Base-by-base conservation (phyloP, 495 filamentous ascomycete species). In the Penicillium taxi region DNA sequence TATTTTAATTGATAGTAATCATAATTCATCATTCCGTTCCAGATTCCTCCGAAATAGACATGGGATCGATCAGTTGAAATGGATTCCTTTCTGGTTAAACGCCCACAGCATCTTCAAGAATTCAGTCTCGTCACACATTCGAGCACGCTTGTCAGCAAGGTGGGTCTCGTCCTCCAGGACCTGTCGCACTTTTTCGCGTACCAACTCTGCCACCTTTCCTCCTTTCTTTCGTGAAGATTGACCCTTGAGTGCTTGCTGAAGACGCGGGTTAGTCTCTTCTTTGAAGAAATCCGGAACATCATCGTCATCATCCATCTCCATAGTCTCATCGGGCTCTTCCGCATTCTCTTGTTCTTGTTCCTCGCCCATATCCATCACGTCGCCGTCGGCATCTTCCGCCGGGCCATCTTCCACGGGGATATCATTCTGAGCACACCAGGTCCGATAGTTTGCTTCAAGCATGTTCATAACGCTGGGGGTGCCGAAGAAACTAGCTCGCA, bases 61-160 rank as follows among this genome's bases (percentile, higher is more conserved):
- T 31, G 11, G 19, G 14, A 40, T 21, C 34, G 27, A 36, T 76
- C 64, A 94, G 36, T 77, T 84, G 67, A 96, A 96, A 66, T 94
- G 89, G 42, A 95, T 90, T 11, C 86, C 86, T 53, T 94, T 85
- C 39, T 85, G 74, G 56, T 94, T 93, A 61, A 94, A 89, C 21
- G 77, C 75, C 69, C 76, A 81, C 45, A 84, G 50, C 47, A 84
- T 42, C 61, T 70, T 78, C 56, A 96, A 60, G 53, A 96, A 95
- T 47, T 94, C 88, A 33, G 83, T 84, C 59, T 94, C 85, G 55
- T 94, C 87, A 44, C 86, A 88, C 66, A 85, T 81, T 41, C 83
- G 74, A 6, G 86, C 82, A 41, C 88, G 62, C 65, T 81, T 84
- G 27, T 93, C 85, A 3, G 74, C 83, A 33, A 96, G 63, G 22